Conservation (phyloP, 176 grass and related monocot genomes). For the Oryza punctata region DNA sequence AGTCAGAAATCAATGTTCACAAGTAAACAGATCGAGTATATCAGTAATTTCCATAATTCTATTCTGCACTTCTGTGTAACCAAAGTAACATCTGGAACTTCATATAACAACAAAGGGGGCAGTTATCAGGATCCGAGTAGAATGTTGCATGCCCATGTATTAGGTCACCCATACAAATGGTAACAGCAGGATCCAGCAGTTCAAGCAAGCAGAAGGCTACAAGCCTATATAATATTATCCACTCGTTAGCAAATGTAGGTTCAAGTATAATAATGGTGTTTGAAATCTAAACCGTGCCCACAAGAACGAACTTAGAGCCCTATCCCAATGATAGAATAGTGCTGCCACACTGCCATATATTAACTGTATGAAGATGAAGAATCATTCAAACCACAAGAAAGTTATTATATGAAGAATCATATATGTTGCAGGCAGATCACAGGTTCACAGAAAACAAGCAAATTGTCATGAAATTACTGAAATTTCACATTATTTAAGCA, state of each 20-base stretch:
- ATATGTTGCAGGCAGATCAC: not conserved
- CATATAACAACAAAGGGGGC: not conserved
- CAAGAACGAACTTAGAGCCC: constrained; percentile 12
- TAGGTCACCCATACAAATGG: not conserved
- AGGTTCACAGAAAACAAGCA: not conserved
- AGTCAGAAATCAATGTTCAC: not conserved
- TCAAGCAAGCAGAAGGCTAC: not conserved
- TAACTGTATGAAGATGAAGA: not conserved
- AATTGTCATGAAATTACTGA: constrained; percentile 3
- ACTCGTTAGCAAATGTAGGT: not conserved
- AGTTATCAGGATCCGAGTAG: not conserved
- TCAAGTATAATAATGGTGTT: not conserved
- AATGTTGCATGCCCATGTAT: not conserved
- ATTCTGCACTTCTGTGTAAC: not conserved
- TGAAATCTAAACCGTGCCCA: not conserved
- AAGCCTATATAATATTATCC: not conserved
- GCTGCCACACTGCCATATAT: not conserved
- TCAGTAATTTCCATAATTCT: constrained; percentile 5
- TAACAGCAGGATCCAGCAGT: not conserved
- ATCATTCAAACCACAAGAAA: not conserved
- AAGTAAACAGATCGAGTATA: constrained; percentile 7
- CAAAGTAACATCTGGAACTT: not conserved
- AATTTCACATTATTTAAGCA: not conserved
- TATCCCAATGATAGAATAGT: not conserved
- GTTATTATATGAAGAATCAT: not conserved